Base-by-base conservation (phyloP, 257 asterid genomes). In the Phtheirospermum japonicum region DNA sequence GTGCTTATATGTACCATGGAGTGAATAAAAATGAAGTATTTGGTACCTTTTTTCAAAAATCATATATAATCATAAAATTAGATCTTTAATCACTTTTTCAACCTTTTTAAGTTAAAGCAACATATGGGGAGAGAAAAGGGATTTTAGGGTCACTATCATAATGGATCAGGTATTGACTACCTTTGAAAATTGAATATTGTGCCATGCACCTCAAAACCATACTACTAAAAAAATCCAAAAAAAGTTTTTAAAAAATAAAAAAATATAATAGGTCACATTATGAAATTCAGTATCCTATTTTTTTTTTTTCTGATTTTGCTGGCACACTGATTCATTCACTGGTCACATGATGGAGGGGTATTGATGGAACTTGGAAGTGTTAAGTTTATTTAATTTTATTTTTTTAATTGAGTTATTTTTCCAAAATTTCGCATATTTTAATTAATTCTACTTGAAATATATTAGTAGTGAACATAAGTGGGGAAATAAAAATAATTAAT, bases 261-360 rank as follows among this genome's bases (percentile, higher is more conserved):
- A 5, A 36, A 36, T 3, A 36, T 2, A 9, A 0, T 1, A 9
- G 61, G 70, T 64, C 48, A 42, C 58, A 67, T 74, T 76, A 81
- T 83, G 64, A 81, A 81, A 65, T 79, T 83, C 87, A 84, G 85
- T 54, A 75, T 80, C 78, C 78, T 62, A 32, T 66, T 75, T 69
- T 43, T 23, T 23, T 23, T 23, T 23, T 23, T 64, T 70, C 74
- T 70, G 69, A 34, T 43, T 70, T 46, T 7, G 9, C 64, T 57
- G 75, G 19, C 67, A 73, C 67, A 42, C 33, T 26, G 16, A 32
- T 42, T 55, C 59, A 74, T 37, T 52, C 75, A 65, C 33, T 61
- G 28, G 3, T 23, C 65, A 26, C 59, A 63, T 57, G 14, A 57
- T 34, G 6, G 30, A 8, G 53, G 58, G 65, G 70, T 65, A 64